Evolutionary conservation across 164 flowering plant species (phyloP).

Genomic region (Macadamia tetraphylla): DNA sequence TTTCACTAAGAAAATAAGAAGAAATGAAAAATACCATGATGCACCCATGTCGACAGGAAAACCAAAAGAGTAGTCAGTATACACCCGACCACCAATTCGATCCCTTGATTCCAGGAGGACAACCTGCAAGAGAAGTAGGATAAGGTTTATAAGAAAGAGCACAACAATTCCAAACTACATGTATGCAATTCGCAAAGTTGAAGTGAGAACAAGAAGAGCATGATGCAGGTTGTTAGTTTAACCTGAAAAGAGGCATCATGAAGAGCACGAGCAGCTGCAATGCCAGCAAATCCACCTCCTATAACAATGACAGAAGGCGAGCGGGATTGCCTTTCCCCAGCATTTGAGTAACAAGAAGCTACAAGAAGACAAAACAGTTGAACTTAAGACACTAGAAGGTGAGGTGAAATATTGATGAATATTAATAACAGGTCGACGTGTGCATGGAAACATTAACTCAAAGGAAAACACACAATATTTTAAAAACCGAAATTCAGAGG

Average conservation of each 20-base stretch:
- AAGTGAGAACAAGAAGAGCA: neutral
- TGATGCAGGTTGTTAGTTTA: neutral
- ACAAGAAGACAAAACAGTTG: constrained; percentile 8
- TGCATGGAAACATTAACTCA: too few species aligned
- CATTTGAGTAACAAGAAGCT: constrained; percentile 45
- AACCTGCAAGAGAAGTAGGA: constrained; percentile 41
- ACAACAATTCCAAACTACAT: neutral
- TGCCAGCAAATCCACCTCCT: constrained; percentile 83
- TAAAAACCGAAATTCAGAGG: too few species aligned
- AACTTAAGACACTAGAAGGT: neutral
- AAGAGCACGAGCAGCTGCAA: constrained; percentile 87
- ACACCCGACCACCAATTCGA: constrained; percentile 81
- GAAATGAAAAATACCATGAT: constrained; percentile 52
- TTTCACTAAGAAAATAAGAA: neutral
- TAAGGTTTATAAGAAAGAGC: neutral
- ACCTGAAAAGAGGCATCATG: constrained; percentile 90
- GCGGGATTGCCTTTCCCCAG: constrained; percentile 25
- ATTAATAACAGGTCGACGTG: neutral
- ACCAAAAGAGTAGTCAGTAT: constrained; percentile 81
- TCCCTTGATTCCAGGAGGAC: constrained; percentile 74
- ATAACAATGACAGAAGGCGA: constrained; percentile 81
- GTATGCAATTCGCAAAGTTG: neutral
- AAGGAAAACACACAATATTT: too few species aligned
- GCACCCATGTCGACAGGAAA: constrained; percentile 94
- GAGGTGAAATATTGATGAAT: neutral